phyloP scores from a whole-genome alignment of 148 eudicot species.

The Rhododendron henanense region DNA sequence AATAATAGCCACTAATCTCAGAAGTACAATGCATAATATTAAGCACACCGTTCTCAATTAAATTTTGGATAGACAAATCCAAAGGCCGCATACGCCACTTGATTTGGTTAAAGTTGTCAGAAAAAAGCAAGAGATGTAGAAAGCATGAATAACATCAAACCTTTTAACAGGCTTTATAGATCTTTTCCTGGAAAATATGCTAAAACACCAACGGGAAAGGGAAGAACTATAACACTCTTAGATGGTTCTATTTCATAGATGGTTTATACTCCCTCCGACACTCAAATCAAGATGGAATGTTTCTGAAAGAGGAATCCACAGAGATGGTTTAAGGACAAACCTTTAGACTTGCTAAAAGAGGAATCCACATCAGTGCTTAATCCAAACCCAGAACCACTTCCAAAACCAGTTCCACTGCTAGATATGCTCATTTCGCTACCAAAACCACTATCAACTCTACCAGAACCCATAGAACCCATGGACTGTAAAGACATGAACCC shows the following conservation, averaged over 20 bases:
- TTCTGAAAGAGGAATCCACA: background rate
- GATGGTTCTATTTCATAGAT: conserved; percentile 45
- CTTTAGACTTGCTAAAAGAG: conserved; percentile 75
- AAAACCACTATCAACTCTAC: conserved; percentile 62
- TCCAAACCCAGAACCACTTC: conserved; percentile 82
- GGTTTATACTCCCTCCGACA: background rate
- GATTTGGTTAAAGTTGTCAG: background rate
- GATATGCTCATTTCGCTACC: conserved; percentile 59
- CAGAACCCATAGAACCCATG: conserved; percentile 76
- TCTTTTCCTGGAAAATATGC: background rate
- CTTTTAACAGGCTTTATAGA: background rate
- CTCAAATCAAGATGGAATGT: background rate
- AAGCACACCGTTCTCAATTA: background rate
- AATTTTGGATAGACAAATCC: background rate
- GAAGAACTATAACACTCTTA: background rate
- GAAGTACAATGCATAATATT: background rate
- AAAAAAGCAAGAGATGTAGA: background rate
- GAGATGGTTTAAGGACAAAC: conserved; percentile 28
- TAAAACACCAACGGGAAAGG: background rate
- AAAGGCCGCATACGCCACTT: background rate
- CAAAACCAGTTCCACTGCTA: conserved; percentile 63
- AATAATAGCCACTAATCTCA: background rate
- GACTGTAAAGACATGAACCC: conserved; percentile 69
- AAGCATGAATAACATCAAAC: background rate
- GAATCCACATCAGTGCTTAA: conserved; percentile 61